Base-by-base conservation (phyloP, 768 basidiomycete genomes). In the Auricularia auricula-judae region DNA sequence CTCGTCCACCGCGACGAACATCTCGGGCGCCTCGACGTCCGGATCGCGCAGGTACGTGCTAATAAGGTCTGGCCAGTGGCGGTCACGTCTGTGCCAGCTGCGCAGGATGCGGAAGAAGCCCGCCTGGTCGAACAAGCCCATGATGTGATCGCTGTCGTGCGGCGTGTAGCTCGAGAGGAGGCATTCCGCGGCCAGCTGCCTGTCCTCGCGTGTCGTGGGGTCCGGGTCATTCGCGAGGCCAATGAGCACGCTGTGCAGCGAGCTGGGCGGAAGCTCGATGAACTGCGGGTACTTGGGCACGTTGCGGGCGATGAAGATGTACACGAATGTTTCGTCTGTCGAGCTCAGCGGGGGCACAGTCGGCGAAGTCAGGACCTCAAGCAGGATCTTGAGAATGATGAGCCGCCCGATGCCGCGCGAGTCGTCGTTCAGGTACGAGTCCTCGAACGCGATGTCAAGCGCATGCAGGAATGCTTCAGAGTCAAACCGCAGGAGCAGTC, bases 301-400 rank as follows among this genome's bases (percentile, higher is more conserved):
- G 73, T 98, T 99, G 65, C 95, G 88, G 3, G 97, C 92, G 64
- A 98, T 82, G 75, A 99, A 99, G 66, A 99, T 98, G 71, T 95
- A 86, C 61, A 96, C 81, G 73, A 99, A 91, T 3, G 91, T 93
- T 65, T 78, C 76, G 71, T 91, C 93, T 47, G 80, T 74, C 35
- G 82, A 74, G 0, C 84, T 75, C 34, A 93, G 75, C 61, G 80
- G 78, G 18, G 35, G 21, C 29, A 75, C 76, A 2, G 82, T 79
- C 62, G 77, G 72, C 4, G 84, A 78, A 35, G 65, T 21, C 4
- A 88, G 68, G 42, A 95, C 86, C 70, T 98, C 93, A 64, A 94
- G 80, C 42, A 98, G 78, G 63, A 93, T 87, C 69, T 88, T 88
- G 71, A 95, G 79, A 67, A 98, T 86, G 65, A 88, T 81, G 47